A percentile compares a stretch with the other conserved stretches of the same genome.
phyloP scores from a whole-genome alignment of 495 filamentous ascomycete species.

The Penicillium turbatum region DNA sequence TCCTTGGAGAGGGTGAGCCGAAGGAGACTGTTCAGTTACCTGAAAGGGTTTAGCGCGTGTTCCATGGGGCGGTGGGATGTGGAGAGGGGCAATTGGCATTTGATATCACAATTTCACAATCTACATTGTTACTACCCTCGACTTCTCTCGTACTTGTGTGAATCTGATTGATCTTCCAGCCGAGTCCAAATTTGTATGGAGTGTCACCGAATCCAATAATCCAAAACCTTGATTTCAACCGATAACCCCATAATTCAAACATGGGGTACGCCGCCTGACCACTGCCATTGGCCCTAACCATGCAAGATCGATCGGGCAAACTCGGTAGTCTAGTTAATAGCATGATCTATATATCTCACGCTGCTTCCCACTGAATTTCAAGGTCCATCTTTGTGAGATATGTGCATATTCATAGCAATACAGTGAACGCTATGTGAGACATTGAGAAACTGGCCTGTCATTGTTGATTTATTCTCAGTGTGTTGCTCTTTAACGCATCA shows the following conservation, averaged over 20 bases:
- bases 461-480: neutral
- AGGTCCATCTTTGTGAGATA: neutral
- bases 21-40: slow-evolving; percentile 27
- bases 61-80: slow-evolving; percentile 32
- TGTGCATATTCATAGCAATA: neutral
- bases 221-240: neutral
- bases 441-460: neutral
- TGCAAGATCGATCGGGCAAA: neutral
- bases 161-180: neutral
- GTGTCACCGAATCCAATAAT: neutral
- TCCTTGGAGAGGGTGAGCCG: slow-evolving; percentile 21
- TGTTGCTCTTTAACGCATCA: neutral
- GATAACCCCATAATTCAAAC: neutral
- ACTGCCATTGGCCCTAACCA: neutral
- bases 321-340: neutral
- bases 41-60: slow-evolving; percentile 26
- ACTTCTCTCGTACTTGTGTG: neutral
- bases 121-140: too few relatives aligned
- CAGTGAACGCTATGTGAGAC: neutral
- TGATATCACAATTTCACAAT: too few relatives aligned
- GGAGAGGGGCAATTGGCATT: slow-evolving; percentile 25
- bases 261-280: neutral
- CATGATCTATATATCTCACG: neutral
- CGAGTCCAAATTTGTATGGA: neutral
- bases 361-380: neutral